Base-by-base conservation (phyloP, 371 early-diverging fungal species). In the Mortierella sp. region DNA sequence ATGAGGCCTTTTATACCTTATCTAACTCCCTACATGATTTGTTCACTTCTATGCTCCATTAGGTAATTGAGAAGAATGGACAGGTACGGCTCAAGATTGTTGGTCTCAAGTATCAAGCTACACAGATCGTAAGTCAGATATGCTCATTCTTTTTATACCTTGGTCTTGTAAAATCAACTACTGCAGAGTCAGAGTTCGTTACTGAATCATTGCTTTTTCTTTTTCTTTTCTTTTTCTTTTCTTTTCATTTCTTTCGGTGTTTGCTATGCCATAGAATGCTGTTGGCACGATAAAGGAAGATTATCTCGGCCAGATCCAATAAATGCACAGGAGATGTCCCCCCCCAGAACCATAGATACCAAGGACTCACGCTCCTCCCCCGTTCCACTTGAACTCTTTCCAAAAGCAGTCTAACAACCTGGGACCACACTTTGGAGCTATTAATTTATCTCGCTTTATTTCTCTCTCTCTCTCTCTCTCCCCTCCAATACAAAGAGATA, bases 231-330 rank as follows among this genome's bases (percentile, higher is more conserved):
- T n/a, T 60, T 19, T 1, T 18, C 51, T 44, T 15, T 7, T 23
- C 1, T 21, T 48, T 28, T 62, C 80, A 18, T 56, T 43, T 51
- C 19, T 18, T 19, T 7, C 21, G 52, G 70, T 30, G 19, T 25
- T 30, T 48, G 37, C 1, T 5, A 11, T 58, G 23, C 18, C 37
- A 46, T 69, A 91, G 93, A 92, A 92, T 84, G 96, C 96, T 19
- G 96, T 97, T 68, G 97, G 97, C 26, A 96, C 97, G 7, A 96
- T 98, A 80, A 96, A 95, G 82, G 97, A 97, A 81, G 98, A 98
- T 85, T 97, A 93, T 76, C 83, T 98, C 47, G 97, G 97, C 61
- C 75, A 75, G 52, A 75, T 75, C 19, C 75, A 75, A 60, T 75
- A 75, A 75, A 70, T 9, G 21, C 44, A 43, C 43, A 46, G 50